Evolutionary conservation across 345 rosid genomes (phyloP), one percentile per base, ranked within the genome.

Genomic region (Psidium guajava): DNA sequence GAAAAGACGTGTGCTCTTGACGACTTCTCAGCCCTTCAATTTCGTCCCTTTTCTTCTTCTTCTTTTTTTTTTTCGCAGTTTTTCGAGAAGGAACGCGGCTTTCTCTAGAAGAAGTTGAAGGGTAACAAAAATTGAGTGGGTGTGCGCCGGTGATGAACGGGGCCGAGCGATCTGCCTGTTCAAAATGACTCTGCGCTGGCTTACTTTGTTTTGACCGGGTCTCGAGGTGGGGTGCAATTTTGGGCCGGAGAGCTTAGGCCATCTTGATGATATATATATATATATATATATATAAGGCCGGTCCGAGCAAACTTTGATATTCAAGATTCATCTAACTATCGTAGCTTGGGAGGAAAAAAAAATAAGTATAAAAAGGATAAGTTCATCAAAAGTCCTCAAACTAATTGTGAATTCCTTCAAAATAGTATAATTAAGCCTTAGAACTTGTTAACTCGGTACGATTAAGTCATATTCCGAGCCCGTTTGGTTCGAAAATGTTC

Each of bases 401-500:
- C 36, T 36, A 2, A 36, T 36, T 36, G 36, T 36, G 2, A 36
- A 36, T 36, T 36, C 36, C 5, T 51, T 51, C 16, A 13, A 14
- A 51, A 51, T 44, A 44, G 47, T 44, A 13, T 5, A 51, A 51
- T 51, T 14, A 51, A 51, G 50, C 8, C 32, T 16, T 61, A 3
- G 1, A 27, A 27, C 21, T 0, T 14, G 4, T 61, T 8, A 0
- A 61, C 22, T 32, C 18, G 0, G 22, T 1, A 3, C 0, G 7
- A 32, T 32, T 4, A 64, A 0, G 2, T 32, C 0, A 0, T 0
- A 1, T 16, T 4, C 42, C 44, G 44, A 36, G 36, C 36, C 36
- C 3, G 3, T 36, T 36, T 36, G 36, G 36, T 36, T 36, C 36
- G 36, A 5, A 4, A 42, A 42, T 42, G 6, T 42, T 6, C 44